phyloP scores from a whole-genome alignment of 345 rosid genomes.

The Eucalyptus marginata region DNA sequence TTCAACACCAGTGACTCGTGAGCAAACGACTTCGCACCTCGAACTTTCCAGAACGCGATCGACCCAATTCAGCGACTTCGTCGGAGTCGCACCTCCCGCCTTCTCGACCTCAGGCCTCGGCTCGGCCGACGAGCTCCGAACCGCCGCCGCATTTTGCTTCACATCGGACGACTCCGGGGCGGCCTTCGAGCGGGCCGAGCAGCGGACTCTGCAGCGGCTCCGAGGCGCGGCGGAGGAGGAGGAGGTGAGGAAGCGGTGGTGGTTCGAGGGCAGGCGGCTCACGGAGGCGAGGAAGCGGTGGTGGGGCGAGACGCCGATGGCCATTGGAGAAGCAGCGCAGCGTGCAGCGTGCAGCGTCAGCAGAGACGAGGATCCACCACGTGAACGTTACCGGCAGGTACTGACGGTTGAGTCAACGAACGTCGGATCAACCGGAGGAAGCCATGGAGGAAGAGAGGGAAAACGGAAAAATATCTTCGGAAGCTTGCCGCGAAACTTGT shows the following conservation, averaged over 20 bases:
- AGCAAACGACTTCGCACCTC: neutral
- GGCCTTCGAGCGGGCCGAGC: slow-evolving; percentile 6
- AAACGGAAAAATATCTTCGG: neutral
- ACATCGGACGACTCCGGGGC: slow-evolving; percentile 14
- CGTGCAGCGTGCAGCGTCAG: neutral
- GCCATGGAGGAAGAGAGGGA: neutral
- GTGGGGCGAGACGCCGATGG: neutral
- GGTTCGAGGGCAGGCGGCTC: neutral
- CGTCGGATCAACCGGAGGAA: neutral
- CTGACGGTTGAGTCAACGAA: neutral
- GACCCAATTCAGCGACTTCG: neutral
- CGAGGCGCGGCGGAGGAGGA: neutral
- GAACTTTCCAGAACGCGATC: neutral
- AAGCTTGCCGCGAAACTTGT: neutral
- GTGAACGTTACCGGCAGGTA: neutral
- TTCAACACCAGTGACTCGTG: neutral
- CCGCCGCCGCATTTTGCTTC: slow-evolving; percentile 6
- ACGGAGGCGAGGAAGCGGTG: neutral
- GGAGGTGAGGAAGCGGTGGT: neutral
- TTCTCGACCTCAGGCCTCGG: neutral
- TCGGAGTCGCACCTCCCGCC: neutral
- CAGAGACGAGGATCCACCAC: neutral
- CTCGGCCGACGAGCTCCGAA: slow-evolving; percentile 5
- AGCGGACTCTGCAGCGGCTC: neutral
- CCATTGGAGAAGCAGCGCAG: neutral